Conservation (phyloP, 352 stramenopile genomes). For the Globisporangium solare region DNA sequence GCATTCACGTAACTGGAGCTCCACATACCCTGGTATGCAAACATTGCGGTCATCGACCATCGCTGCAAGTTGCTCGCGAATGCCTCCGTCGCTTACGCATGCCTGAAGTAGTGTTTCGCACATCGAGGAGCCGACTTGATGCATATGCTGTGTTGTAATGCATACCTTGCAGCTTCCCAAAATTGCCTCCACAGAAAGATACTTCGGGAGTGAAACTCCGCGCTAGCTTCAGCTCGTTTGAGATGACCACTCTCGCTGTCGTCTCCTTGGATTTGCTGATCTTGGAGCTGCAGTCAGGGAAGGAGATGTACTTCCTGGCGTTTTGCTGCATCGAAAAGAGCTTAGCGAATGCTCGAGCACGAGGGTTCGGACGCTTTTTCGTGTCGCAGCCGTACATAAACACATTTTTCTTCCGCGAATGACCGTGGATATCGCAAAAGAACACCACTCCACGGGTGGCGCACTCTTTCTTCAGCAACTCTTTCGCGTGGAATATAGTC, state of each 20-base stretch:
- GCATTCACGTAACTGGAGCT: slow-evolving; percentile 33
- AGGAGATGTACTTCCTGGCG: slow-evolving; percentile 62
- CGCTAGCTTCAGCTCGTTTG: slow-evolving; percentile 68
- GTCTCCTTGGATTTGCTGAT: slow-evolving; percentile 76
- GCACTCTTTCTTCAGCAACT: slow-evolving; percentile 60
- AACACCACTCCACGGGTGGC: slow-evolving; percentile 62
- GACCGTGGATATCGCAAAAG: slow-evolving; percentile 91
- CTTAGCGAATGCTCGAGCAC: slow-evolving; percentile 67
- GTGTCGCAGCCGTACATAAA: slow-evolving; percentile 95
- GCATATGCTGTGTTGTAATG: slow-evolving; percentile 68
- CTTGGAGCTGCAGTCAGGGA: slow-evolving; percentile 76
- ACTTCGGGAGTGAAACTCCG: slow-evolving; percentile 86
- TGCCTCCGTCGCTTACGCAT: slow-evolving; percentile 26
- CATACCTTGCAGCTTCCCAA: slow-evolving; percentile 47
- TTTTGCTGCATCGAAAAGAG: slow-evolving; percentile 58
- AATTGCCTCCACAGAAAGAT: slow-evolving; percentile 82
- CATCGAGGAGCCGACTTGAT: slow-evolving; percentile 37
- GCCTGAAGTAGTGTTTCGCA: slow-evolving; percentile 48
- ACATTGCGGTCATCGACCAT: slow-evolving; percentile 32
- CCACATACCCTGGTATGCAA: slow-evolving; percentile 27
- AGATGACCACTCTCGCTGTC: slow-evolving; percentile 76
- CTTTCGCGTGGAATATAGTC: slow-evolving; percentile 88
- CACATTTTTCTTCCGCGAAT: slow-evolving; percentile 91
- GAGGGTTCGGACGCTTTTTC: slow-evolving; percentile 77
- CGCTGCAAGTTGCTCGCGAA: slow-evolving; percentile 26